Evolutionary conservation across 345 rosid genomes (phyloP), one percentile per base, ranked within the genome.

Genomic region (Isatis tinctoria): DNA sequence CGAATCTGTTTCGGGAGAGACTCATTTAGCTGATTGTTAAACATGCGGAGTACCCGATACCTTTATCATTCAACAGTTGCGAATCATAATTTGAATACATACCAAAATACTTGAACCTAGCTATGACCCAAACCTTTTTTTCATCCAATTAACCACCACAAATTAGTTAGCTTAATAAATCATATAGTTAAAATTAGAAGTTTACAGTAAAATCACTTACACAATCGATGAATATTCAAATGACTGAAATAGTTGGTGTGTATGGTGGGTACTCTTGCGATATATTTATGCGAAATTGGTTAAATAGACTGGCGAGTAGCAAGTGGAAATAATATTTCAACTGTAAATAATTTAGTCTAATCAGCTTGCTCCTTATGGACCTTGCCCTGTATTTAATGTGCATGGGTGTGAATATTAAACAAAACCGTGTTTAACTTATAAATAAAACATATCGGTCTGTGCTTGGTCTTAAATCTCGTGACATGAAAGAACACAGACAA

Each of bases 401-500:
- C 69, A 75, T 68, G 74, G 56, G 63, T 68, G 28, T 51, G 71
- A 30, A 30, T 61, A 68, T 32, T 52, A 74, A 58, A 66, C 60
- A 68, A 60, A 68, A 51, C 48, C 51, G 37, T 51, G 73, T 39
- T 56, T 51, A 60, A 36, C 57, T 13, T 60, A 43, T 41, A 40
- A 68, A 60, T 32, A 60, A 69, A 68, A 68, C 36, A 68, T 16
- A 58, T 10, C 62, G 71, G 80, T 76, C 80, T 76, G 75, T 37
- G 75, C 52, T 70, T 76, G 43, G 75, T 76, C 80, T 58, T 76
- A 28, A 26, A 76, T 76, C 80, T 63, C 43, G 71, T 33, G 68
- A 63, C 80, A 76, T 20, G 60, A 76, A 76, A 63, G 36, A 70
- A 76, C 80, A 76, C 60, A 63, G 75, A 69, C 71, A 76, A 69